Conservation (phyloP, 2,329 filamentous ascomycete genomes). For the Aspergillus sp. region DNA sequence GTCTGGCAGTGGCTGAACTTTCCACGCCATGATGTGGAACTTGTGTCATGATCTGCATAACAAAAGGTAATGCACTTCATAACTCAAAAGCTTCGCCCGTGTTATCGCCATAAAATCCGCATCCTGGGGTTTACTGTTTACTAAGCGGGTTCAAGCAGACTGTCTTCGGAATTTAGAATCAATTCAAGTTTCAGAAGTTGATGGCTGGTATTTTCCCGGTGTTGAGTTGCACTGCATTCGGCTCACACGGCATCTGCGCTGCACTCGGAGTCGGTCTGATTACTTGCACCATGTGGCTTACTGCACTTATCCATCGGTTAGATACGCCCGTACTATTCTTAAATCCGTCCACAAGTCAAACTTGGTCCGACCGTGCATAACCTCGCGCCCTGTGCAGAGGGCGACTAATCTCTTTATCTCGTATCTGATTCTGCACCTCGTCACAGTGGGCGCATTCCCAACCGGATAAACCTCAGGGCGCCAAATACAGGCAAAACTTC, state of each 20-base stretch:
- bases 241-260: conserved; percentile 9
- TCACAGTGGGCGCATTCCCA: too few relatives aligned
- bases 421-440: too few relatives aligned
- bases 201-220: neutral
- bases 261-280: neutral
- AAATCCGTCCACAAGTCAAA: too few relatives aligned
- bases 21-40: neutral
- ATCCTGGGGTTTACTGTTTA: too few relatives aligned
- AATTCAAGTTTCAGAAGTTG: neutral
- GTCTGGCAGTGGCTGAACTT: neutral
- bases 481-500: too few relatives aligned
- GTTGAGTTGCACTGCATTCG: conserved; percentile 2
- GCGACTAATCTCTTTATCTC: too few relatives aligned
- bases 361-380: too few relatives aligned
- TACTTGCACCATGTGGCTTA: neutral
- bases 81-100: neutral
- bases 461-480: too few relatives aligned
- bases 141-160: too few relatives aligned
- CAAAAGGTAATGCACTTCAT: neutral
- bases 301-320: neutral
- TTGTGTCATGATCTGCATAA: neutral
- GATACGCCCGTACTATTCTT: neutral
- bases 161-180: neutral
- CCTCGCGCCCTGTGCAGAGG: too few relatives aligned
- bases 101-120: too few relatives aligned